Conservation (phyloP, 148 eudicot genomes). For the Rhododendron mucronatum region DNA sequence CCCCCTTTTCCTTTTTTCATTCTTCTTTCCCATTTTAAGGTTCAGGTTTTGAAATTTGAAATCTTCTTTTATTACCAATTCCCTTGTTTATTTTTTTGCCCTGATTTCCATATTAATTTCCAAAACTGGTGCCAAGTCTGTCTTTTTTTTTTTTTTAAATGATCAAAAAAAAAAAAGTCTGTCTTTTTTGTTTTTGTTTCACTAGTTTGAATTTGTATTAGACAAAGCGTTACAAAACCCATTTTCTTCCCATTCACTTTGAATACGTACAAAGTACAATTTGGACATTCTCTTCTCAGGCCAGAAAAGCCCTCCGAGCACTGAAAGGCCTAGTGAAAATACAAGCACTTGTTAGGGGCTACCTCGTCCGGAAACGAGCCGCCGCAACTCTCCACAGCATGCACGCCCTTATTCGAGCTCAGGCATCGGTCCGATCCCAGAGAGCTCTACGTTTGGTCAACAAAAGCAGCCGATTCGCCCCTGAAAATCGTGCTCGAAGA, state of each 20-base stretch:
- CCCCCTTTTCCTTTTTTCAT: neutral
- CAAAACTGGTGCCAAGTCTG: neutral
- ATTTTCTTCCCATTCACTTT: neutral
- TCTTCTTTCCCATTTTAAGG: neutral
- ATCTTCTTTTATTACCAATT: neutral
- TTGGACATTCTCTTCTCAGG: slow-evolving; percentile 28
- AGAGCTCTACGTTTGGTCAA: slow-evolving; percentile 40
- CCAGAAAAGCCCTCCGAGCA: slow-evolving; percentile 80
- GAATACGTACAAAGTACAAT: neutral
- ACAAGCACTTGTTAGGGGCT: slow-evolving; percentile 90
- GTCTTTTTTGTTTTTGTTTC: too few relatives aligned
- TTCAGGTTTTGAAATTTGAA: slow-evolving; percentile 3
- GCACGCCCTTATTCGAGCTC: slow-evolving; percentile 89
- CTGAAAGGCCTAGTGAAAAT: slow-evolving; percentile 80
- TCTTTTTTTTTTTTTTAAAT: too few relatives aligned
- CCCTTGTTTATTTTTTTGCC: neutral
- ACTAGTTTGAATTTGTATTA: neutral
- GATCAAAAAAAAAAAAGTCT: too few relatives aligned
- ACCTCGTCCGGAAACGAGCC: slow-evolving; percentile 74
- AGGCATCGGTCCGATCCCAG: slow-evolving; percentile 57
- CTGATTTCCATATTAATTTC: neutral
- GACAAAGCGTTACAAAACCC: neutral
- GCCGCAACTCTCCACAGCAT: slow-evolving; percentile 78
- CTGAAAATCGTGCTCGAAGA: slow-evolving; percentile 45
- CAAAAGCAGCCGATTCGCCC: slow-evolving; percentile 24